Percentiles rank a stretch among this genome's conserved stretches.
Conservation (phyloP, 1,284 basidiomycete species). For the Bjerkandera adusta region DNA sequence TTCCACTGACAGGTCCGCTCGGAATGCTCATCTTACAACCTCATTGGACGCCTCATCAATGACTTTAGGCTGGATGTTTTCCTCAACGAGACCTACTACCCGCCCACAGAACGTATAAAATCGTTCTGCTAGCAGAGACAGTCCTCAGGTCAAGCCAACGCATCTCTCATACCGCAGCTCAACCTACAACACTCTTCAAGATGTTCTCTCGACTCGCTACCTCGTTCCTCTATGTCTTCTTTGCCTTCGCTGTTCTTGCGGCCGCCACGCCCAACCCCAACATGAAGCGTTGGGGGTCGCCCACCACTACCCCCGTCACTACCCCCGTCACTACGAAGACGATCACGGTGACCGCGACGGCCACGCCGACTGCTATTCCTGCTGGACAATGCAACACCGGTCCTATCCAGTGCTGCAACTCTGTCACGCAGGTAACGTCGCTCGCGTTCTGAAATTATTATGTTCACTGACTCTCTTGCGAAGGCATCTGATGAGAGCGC, state of each 20-base stretch:
- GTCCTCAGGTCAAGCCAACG: no score
- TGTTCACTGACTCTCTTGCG: neutral
- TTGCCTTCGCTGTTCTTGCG: constrained; percentile 17
- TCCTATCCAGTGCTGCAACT: constrained; percentile 18
- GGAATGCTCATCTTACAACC: no score
- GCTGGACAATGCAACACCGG: constrained; percentile 10
- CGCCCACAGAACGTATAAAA: no score
- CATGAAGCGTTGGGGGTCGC: constrained; percentile 10
- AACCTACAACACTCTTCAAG: no score
- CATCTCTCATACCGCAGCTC: no score
- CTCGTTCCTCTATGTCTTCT: constrained; percentile 16
- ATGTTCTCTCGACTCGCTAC: constrained; percentile 20
- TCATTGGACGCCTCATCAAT: no score
- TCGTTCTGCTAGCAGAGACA: no score
- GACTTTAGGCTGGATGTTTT: no score
- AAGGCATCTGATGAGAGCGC: constrained; percentile 14
- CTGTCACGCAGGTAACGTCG: constrained; percentile 20
- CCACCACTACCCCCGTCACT: constrained; percentile 10
- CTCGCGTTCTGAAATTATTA: neutral
- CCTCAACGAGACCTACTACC: no score
- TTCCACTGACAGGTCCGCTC: no score
- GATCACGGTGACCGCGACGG: constrained; percentile 6
- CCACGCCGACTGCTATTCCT: constrained; percentile 1
- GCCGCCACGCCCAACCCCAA: constrained; percentile 18
- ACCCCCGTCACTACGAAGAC: constrained; percentile 5